Percentiles rank a stretch among this genome's conserved stretches.
Evolutionary conservation across 148 eudicot species (phyloP).

Genomic region (Chenopodium suecicum): DNA sequence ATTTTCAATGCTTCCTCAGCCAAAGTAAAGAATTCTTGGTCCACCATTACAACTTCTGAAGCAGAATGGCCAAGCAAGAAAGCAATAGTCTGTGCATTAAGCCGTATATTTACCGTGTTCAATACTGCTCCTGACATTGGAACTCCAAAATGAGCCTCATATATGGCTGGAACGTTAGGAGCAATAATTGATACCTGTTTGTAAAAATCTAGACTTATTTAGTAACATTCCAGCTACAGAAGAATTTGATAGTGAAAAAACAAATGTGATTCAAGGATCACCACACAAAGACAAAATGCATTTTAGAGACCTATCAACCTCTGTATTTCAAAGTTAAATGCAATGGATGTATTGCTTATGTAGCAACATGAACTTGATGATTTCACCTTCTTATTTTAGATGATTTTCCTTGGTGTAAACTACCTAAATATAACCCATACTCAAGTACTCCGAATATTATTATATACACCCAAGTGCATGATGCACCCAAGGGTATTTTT

Average conservation of each 20-base stretch:
- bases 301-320: background rate
- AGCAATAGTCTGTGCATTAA: slow-evolving; percentile 68
- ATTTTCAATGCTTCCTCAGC: slow-evolving; percentile 82
- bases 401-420: background rate
- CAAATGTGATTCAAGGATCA: background rate
- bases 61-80: slow-evolving; percentile 80
- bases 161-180: slow-evolving; percentile 87
- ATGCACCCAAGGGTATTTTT: too few relatives aligned
- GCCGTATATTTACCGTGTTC: slow-evolving; percentile 79
- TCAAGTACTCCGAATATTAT: background rate
- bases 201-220: slow-evolving; percentile 9
- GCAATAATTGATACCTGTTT: slow-evolving; percentile 91
- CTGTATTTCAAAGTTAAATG: too few relatives aligned
- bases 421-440: background rate
- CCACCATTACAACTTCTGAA: slow-evolving; percentile 70
- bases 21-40: slow-evolving; percentile 76
- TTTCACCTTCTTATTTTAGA: background rate
- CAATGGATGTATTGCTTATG: too few relatives aligned
- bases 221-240: slow-evolving; percentile 8
- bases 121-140: slow-evolving; percentile 96
- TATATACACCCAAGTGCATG: too few relatives aligned
- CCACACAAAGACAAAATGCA: background rate
- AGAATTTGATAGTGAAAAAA: background rate
- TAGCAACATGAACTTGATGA: background rate
- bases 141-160: slow-evolving; percentile 94